These are phyloP conservation scores for Fusarium sp. DNA, from an alignment of 2,329 filamentous ascomycete species.

Conservation along the genomic window DNA sequence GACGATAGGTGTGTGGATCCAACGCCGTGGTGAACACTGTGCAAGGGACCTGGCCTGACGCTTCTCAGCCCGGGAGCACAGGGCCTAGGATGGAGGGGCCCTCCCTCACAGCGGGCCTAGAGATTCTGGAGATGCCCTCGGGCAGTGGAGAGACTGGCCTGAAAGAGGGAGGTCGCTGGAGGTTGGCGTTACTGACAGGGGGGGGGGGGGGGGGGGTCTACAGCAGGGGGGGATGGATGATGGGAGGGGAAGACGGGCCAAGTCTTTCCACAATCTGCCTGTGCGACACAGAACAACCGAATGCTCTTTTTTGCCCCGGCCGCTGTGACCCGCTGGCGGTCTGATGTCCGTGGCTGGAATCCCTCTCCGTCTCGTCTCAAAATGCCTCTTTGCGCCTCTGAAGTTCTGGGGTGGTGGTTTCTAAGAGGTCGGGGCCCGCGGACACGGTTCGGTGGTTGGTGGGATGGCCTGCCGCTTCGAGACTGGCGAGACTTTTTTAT, in stretches of 20 bases:
- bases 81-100: background rate
- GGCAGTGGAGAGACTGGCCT: constrained; percentile 28
- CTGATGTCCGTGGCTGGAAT: constrained; percentile 8
- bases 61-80: background rate
- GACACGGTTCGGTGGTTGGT: constrained; percentile 31
- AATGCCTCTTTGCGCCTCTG: constrained; percentile 4
- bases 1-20: constrained; percentile 4
- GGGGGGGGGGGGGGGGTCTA: too few relatives aligned
- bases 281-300: constrained; percentile 10
- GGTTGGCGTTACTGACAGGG: constrained; percentile 26
- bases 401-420: constrained; percentile 1
- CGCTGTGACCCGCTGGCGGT: constrained; percentile 2
- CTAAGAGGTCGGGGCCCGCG: constrained; percentile 17
- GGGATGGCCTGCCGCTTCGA: constrained; percentile 22
- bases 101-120: constrained; percentile 11
- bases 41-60: constrained; percentile 36
- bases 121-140: constrained; percentile 32
- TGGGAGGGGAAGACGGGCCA: background rate
- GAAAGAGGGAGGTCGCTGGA: constrained; percentile 35
- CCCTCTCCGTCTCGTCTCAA: constrained; percentile 9
- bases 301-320: background rate
- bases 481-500: constrained; percentile 15
- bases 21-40: constrained; percentile 41
- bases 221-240: background rate
- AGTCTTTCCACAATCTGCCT: constrained; percentile 18